These are phyloP conservation scores for Verbascum thapsus DNA, from an alignment of 257 asterid species.

Conservation along the genomic window DNA sequence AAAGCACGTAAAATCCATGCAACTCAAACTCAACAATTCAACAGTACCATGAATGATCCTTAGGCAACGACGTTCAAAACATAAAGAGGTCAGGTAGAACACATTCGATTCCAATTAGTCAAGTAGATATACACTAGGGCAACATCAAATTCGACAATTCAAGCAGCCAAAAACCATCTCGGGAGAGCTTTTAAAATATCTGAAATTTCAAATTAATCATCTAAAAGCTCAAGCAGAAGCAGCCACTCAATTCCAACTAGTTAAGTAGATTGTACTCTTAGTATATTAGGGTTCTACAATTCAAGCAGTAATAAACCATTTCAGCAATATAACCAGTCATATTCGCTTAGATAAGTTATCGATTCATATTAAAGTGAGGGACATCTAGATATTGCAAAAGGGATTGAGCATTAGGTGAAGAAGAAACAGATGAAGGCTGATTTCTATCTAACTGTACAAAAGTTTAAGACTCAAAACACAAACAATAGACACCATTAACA, in stretches of 20 bases:
- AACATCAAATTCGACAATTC: no score
- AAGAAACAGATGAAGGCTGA: neutral
- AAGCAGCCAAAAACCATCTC: neutral
- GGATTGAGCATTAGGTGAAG: neutral
- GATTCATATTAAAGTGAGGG: neutral
- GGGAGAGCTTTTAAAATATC: neutral
- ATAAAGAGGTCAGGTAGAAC: no score
- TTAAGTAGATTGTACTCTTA: neutral
- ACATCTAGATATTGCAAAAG: neutral
- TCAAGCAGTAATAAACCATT: neutral
- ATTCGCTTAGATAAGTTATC: neutral
- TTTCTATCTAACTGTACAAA: neutral
- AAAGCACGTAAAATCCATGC: neutral
- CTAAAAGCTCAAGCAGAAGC: neutral
- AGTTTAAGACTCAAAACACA: neutral
- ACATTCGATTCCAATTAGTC: no score
- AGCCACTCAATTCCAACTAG: neutral
- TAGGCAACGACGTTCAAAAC: neutral
- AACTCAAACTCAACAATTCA: neutral
- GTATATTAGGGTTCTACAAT: neutral
- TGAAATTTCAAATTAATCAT: neutral
- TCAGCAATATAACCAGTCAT: neutral
- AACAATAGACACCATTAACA: slow-evolving; percentile 5
- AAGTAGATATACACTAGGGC: no score
- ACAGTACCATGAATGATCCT: neutral